Conservation (phyloP, 1,284 basidiomycete species). For the Takashimella koratensis region DNA sequence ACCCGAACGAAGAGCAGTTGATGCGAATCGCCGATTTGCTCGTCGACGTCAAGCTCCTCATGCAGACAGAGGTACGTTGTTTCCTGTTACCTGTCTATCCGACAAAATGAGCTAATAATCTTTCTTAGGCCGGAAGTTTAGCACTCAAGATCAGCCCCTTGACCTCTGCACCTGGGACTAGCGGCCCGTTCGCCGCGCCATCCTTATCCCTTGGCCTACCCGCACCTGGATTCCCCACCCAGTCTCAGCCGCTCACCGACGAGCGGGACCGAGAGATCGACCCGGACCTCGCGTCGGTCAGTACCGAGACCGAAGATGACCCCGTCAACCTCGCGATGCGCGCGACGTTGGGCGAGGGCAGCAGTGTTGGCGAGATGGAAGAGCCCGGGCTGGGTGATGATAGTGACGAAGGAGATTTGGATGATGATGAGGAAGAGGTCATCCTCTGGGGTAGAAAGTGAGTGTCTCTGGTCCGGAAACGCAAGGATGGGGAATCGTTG, state of each 20-base stretch:
- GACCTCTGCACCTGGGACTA: too few relatives aligned
- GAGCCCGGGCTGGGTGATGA: slow-evolving; percentile 53
- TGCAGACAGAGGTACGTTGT: slow-evolving; percentile 34
- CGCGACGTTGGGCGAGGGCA: slow-evolving; percentile 54
- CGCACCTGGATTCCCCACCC: too few relatives aligned
- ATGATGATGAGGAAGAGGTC: slow-evolving; percentile 39
- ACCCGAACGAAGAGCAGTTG: slow-evolving; percentile 91
- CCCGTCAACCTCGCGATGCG: slow-evolving; percentile 73
- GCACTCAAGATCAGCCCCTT: slow-evolving; percentile 6
- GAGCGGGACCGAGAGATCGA: too few relatives aligned
- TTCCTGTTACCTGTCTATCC: neutral
- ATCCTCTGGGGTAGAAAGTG: slow-evolving; percentile 34
- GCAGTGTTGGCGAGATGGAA: slow-evolving; percentile 48
- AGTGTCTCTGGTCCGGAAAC: slow-evolving; percentile 7
- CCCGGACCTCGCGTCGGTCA: slow-evolving; percentile 62
- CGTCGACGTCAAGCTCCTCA: slow-evolving; percentile 60
- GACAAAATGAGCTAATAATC: slow-evolving; percentile 20
- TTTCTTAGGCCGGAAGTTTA: slow-evolving; percentile 3
- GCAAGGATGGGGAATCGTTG: too few relatives aligned
- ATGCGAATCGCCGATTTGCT: slow-evolving; percentile 88
- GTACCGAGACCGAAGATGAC: slow-evolving; percentile 72
- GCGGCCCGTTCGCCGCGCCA: slow-evolving; percentile 36
- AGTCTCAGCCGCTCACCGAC: too few relatives aligned
- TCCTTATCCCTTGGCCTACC: too few relatives aligned
- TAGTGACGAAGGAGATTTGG: slow-evolving; percentile 14